These are phyloP conservation scores for Zygosaccharomyces bailii DNA, from an alignment of 805 yeast genomes.

Conservation along the genomic window DNA sequence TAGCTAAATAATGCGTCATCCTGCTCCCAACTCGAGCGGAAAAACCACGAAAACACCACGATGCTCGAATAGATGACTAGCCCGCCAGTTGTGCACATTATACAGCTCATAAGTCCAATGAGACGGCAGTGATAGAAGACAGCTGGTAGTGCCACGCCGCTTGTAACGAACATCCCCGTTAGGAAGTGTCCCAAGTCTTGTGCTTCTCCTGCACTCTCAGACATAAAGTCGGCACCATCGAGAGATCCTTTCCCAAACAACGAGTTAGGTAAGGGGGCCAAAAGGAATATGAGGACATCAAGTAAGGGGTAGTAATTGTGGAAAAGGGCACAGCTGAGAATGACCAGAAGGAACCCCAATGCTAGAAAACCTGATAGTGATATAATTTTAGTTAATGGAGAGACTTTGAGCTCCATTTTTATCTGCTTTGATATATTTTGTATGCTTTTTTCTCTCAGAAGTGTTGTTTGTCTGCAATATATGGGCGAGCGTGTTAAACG, in stretches of 20 bases:
- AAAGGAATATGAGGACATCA: slow-evolving; percentile 59
- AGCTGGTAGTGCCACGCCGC: slow-evolving; percentile 74
- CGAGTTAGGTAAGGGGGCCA: slow-evolving; percentile 72
- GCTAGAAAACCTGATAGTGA: slow-evolving; percentile 56
- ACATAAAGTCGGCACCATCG: slow-evolving; percentile 58
- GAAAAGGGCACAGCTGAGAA: slow-evolving; percentile 81
- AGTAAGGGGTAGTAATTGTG: slow-evolving; percentile 89
- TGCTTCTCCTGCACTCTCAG: slow-evolving; percentile 47
- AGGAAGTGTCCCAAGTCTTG: slow-evolving; percentile 76
- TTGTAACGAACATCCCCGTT: slow-evolving; percentile 70
- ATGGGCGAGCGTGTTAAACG: background rate
- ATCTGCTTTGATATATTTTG: background rate
- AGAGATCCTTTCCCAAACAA: slow-evolving; percentile 46
- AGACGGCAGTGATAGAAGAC: slow-evolving; percentile 72
- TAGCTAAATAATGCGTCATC: slow-evolving; percentile 40
- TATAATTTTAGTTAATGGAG: slow-evolving; percentile 36
- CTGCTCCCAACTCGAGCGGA: slow-evolving; percentile 43
- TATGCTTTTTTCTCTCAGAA: background rate
- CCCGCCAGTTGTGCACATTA: slow-evolving; percentile 85
- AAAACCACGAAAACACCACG: slow-evolving; percentile 75
- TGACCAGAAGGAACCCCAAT: slow-evolving; percentile 82
- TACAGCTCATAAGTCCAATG: slow-evolving; percentile 64
- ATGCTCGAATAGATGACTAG: slow-evolving; percentile 76
- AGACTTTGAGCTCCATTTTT: slow-evolving; percentile 31
- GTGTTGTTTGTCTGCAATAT: background rate